Evolutionary conservation across 495 filamentous ascomycete genomes (phyloP).

Genomic region (Collariella sp.): DNA sequence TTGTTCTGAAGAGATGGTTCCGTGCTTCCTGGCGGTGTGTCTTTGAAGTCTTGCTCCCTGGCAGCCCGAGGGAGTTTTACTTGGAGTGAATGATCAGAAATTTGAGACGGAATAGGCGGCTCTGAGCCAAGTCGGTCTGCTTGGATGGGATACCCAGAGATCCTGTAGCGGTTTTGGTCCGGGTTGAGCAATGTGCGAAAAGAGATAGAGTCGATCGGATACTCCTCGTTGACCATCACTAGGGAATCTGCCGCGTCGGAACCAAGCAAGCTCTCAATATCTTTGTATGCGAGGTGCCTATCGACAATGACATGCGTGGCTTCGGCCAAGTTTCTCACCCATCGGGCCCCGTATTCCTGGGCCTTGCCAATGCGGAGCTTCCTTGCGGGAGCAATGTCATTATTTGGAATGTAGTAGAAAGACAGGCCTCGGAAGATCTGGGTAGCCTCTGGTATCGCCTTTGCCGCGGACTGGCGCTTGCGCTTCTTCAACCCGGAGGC

Average conservation of each 20-base stretch:
- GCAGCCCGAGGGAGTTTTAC: conserved; percentile 16
- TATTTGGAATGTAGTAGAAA: conserved; percentile 78
- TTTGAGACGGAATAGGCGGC: conserved; percentile 23
- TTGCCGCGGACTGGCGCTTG: conserved; percentile 33
- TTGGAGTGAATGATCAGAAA: conserved; percentile 20
- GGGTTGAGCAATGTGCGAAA: conserved; percentile 51
- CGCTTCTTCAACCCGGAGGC: conserved; percentile 37
- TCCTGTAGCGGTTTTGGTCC: conserved; percentile 49
- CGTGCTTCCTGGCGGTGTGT: conserved; percentile 13
- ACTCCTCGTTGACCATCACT: conserved; percentile 60
- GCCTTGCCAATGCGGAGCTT: conserved; percentile 64
- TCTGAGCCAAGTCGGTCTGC: neutral
- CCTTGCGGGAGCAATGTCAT: conserved; percentile 57
- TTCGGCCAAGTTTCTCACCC: conserved; percentile 26
- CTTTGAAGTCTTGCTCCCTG: neutral
- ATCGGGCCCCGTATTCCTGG: conserved; percentile 62
- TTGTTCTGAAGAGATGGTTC: neutral
- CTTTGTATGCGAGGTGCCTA: conserved; percentile 51
- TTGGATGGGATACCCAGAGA: conserved; percentile 33
- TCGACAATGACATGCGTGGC: conserved; percentile 78
- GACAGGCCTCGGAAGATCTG: conserved; percentile 57
- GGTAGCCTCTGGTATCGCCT: conserved; percentile 47
- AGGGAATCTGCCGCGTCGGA: conserved; percentile 41
- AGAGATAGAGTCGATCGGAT: conserved; percentile 68
- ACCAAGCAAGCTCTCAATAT: conserved; percentile 56